Evolutionary conservation across 495 filamentous ascomycete genomes (phyloP).

Genomic region (Usnea hakonensis): DNA sequence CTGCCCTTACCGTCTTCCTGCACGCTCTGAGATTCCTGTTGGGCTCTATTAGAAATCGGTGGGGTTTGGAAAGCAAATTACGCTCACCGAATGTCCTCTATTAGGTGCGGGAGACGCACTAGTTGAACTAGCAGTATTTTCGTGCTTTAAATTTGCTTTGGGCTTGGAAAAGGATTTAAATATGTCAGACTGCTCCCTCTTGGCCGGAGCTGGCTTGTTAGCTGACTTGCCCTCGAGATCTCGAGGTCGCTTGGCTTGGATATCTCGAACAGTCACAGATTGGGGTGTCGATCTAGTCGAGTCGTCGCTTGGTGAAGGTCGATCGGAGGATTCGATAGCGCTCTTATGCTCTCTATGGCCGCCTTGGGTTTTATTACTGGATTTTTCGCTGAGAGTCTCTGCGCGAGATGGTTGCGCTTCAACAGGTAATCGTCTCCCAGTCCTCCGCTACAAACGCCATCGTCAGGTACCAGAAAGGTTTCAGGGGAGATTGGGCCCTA

Average conservation of each 20-base stretch:
- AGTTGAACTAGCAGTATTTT: constrained; percentile 33
- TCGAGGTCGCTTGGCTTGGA: not conserved
- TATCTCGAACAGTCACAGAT: not conserved
- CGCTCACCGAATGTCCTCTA: constrained; percentile 35
- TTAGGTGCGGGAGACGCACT: constrained; percentile 30
- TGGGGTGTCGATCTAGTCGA: constrained; percentile 16
- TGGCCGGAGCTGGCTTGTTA: constrained; percentile 39
- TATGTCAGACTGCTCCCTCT: constrained; percentile 57
- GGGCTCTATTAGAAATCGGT: constrained; percentile 6
- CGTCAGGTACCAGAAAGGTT: constrained; percentile 13
- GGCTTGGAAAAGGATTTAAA: constrained; percentile 82
- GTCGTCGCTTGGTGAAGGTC: constrained; percentile 19
- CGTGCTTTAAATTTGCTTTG: constrained; percentile 55
- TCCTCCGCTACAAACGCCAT: constrained; percentile 39
- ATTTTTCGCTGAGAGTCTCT: constrained; percentile 10
- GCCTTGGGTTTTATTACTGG: constrained; percentile 6
- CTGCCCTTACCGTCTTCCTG: constrained; percentile 48
- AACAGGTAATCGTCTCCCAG: constrained; percentile 23
- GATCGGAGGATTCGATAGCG: constrained; percentile 22
- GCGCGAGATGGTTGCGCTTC: constrained; percentile 24
- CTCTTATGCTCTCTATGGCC: not conserved
- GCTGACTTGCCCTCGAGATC: constrained; percentile 29
- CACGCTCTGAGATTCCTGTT: constrained; percentile 22
- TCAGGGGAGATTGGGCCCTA: constrained; percentile 22
- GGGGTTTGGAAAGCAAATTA: not conserved